Evolutionary conservation across 139 green algal species (phyloP), one percentile per base, ranked within the genome.

Genomic region (Chlorella ohadii): DNA sequence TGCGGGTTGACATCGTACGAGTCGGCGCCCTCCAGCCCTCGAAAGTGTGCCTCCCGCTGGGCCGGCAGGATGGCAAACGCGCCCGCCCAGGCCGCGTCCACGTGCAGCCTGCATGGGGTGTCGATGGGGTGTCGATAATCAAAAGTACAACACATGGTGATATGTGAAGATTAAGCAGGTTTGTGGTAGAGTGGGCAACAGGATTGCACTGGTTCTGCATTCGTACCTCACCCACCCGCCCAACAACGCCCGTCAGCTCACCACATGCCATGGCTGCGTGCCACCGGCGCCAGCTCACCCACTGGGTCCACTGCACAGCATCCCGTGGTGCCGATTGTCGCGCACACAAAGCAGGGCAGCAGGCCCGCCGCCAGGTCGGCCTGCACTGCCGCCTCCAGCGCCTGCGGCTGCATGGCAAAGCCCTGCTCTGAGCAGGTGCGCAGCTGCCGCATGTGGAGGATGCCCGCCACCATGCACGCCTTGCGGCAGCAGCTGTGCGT

Each of bases 11-110:
- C 88, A 72, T 51, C 75, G 85, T 96, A 94, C 55, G 47, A 85
- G 83, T 95, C 74, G 23, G 82, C 87, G 65, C 88, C 33, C 33
- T 93, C 87, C 72, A 95, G 57, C 7, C 94, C 94, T 31, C 81
- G n/a, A 56, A 97, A 94, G 81, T 91, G 73, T 13, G 2, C 51
- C 25, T 84, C 70, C 16, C 89, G 82, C 85, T 89, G 76, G 83
- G 97, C 95, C 11, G 92, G 94, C 13, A 91, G 85, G 4, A 97
- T 75, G 0, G 89, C 87, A 7, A 90, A 88, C 7, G 82, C 67
- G 47, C 95, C 95, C 0, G 94, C 95, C 81, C 95, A 98, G 7
- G 95, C 95, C 0, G 95, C 92, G 76, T 98, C 95, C 59, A 98
- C 93, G 81, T 98, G 94, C 38, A 92, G 34, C 94, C 94, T 90